These are phyloP conservation scores for Pterocarpus santalinus DNA, from an alignment of 306 rosid genomes.

Conservation along the genomic window DNA sequence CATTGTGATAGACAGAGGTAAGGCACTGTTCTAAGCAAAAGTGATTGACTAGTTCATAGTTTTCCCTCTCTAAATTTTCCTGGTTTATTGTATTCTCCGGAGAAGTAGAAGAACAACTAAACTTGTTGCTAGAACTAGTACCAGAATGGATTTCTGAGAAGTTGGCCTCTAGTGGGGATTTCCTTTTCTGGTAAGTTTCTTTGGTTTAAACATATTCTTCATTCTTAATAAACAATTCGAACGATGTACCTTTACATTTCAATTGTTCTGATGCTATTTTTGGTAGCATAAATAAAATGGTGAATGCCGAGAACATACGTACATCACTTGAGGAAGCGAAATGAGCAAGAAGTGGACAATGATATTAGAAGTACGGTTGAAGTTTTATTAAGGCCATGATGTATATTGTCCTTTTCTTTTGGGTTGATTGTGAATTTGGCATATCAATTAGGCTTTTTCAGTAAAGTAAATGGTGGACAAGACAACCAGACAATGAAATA, in stretches of 20 bases:
- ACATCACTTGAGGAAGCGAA: constrained; percentile 73
- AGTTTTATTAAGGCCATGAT: constrained; percentile 1
- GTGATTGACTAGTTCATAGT: background rate
- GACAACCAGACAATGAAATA: too few relatives aligned
- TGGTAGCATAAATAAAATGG: constrained; percentile 67
- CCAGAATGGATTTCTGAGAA: constrained; percentile 93
- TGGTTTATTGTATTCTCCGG: constrained; percentile 53
- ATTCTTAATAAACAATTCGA: background rate
- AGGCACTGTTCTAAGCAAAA: constrained; percentile 27
- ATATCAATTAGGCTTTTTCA: too few relatives aligned
- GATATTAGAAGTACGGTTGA: background rate
- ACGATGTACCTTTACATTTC: background rate
- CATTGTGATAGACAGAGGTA: constrained; percentile 71
- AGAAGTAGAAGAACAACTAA: constrained; percentile 79
- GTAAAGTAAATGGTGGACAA: too few relatives aligned
- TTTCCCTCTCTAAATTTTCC: constrained; percentile 33
- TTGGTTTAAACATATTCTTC: background rate
- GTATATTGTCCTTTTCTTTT: constrained; percentile 24
- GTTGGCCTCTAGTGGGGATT: constrained; percentile 66
- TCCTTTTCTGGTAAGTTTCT: constrained; percentile 64
- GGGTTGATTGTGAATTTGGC: constrained; percentile 22
- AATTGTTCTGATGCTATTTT: constrained; percentile 20
- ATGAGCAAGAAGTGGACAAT: constrained; percentile 39
- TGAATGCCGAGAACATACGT: constrained; percentile 53
- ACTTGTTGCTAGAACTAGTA: constrained; percentile 68